Evolutionary conservation across 495 filamentous ascomycete genomes (phyloP).

Genomic region (Penicillium coprophilum): DNA sequence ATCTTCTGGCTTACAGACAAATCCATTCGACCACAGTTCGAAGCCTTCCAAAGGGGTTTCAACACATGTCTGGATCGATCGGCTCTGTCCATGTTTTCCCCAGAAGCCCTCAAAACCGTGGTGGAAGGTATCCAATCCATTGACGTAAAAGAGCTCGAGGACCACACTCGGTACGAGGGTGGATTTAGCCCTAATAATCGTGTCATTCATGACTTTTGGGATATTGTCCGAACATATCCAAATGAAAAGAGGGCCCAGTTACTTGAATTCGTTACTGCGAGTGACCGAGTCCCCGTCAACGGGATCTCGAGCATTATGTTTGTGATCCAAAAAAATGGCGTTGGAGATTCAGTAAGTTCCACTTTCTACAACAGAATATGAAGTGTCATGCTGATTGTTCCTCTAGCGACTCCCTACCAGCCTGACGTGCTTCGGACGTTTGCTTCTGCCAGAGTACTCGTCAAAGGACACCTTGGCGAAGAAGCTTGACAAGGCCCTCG

Average conservation of each 20-base stretch:
- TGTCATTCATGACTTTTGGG: constrained; percentile 80
- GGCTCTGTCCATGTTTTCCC: constrained; percentile 68
- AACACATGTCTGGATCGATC: constrained; percentile 68
- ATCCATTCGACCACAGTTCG: constrained; percentile 72
- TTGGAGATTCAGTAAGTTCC: constrained; percentile 53
- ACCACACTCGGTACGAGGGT: constrained; percentile 69
- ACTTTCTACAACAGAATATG: neutral
- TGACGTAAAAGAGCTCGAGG: constrained; percentile 67
- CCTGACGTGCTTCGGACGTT: constrained; percentile 84
- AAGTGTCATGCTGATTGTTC: constrained; percentile 12
- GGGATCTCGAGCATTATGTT: constrained; percentile 80
- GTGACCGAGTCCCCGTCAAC: constrained; percentile 83
- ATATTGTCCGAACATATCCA: constrained; percentile 64
- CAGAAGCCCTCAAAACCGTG: constrained; percentile 66
- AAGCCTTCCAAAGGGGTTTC: constrained; percentile 83
- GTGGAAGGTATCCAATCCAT: constrained; percentile 82
- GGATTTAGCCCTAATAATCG: constrained; percentile 69
- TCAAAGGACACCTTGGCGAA: constrained; percentile 64
- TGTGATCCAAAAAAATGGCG: constrained; percentile 75
- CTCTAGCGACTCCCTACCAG: constrained; percentile 70
- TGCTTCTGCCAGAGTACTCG: constrained; percentile 81
- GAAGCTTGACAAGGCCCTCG: constrained; percentile 77
- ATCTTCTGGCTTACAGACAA: constrained; percentile 79
- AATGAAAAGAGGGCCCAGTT: constrained; percentile 65
- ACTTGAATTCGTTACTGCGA: constrained; percentile 93